Percentiles rank a stretch among this genome's conserved stretches.
Evolutionary conservation across 768 basidiomycete genomes (phyloP).

Genomic region (Amanita subjunquillea): DNA sequence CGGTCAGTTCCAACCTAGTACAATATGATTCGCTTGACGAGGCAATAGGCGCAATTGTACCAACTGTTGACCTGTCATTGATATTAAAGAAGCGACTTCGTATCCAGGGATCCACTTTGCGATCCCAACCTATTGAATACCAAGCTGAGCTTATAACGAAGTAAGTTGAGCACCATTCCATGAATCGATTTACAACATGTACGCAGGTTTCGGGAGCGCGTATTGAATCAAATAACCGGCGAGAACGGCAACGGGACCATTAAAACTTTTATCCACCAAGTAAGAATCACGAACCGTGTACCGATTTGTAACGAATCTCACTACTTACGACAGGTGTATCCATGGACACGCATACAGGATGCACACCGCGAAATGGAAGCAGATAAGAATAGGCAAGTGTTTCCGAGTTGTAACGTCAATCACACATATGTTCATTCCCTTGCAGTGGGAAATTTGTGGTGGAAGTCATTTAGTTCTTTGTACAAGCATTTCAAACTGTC

Average conservation of each 20-base stretch:
- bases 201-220: conserved; percentile 42
- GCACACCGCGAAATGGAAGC: conserved; percentile 82
- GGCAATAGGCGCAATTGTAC: conserved; percentile 39
- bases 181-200: neutral
- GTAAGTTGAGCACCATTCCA: conserved; percentile 22
- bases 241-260: conserved; percentile 47
- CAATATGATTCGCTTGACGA: neutral
- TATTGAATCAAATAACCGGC: conserved; percentile 50
- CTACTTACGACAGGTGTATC: conserved; percentile 46
- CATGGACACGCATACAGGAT: conserved; percentile 68
- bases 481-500: neutral
- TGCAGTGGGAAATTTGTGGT: conserved; percentile 38
- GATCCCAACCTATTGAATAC: conserved; percentile 65
- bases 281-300: conserved; percentile 15
- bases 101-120: conserved; percentile 82
- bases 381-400: conserved; percentile 37
- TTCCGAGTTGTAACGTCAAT: conserved; percentile 1
- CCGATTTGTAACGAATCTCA: neutral
- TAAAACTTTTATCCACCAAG: conserved; percentile 73
- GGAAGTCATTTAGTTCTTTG: conserved; percentile 21
- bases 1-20: conserved; percentile 29
- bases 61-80: conserved; percentile 43
- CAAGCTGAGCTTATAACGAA: conserved; percentile 60
- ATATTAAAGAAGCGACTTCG: conserved; percentile 79
- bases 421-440: neutral